Conservation (phyloP, 192 early-diverging fungal genomes). For the Backusella sp. region DNA sequence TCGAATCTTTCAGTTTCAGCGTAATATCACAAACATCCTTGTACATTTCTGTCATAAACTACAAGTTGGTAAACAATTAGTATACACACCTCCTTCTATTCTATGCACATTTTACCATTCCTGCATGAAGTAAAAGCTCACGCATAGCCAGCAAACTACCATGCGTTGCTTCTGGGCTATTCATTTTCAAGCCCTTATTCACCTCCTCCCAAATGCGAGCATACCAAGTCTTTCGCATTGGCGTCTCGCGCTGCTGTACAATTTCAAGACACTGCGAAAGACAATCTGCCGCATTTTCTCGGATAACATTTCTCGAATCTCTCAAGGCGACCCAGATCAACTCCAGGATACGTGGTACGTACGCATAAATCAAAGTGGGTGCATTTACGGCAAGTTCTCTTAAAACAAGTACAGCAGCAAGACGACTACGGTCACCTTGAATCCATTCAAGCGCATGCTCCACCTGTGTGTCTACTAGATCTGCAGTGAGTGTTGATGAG, state of each 20-base stretch:
- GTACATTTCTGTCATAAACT: slow-evolving; percentile 88
- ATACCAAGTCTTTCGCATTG: slow-evolving; percentile 64
- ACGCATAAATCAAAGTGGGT: slow-evolving; percentile 79
- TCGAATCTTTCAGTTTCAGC: slow-evolving; percentile 72
- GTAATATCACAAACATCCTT: slow-evolving; percentile 73
- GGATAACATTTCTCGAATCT: slow-evolving; percentile 76
- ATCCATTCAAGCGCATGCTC: slow-evolving; percentile 84
- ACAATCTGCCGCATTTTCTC: slow-evolving; percentile 79
- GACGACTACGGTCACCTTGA: slow-evolving; percentile 74
- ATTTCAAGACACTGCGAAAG: slow-evolving; percentile 76
- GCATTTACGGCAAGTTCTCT: slow-evolving; percentile 73
- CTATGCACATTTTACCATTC: slow-evolving; percentile 51
- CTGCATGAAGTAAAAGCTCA: slow-evolving; percentile 78
- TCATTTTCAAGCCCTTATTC: slow-evolving; percentile 65
- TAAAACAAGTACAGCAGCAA: slow-evolving; percentile 80
- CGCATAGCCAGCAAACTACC: slow-evolving; percentile 79
- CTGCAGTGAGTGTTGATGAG: slow-evolving; percentile 70
- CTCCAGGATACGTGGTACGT: slow-evolving; percentile 80
- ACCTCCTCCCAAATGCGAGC: slow-evolving; percentile 82
- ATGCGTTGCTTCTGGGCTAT: slow-evolving; percentile 78
- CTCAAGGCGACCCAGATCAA: slow-evolving; percentile 81
- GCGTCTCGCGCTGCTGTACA: slow-evolving; percentile 74
- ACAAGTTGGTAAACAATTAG: slow-evolving; percentile 1
- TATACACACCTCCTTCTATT: neutral
- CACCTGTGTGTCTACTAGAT: slow-evolving; percentile 83